Evolutionary conservation across 441 rosid species (phyloP), one percentile per base, ranked within the genome.

Genomic region (Viola pubescens): DNA sequence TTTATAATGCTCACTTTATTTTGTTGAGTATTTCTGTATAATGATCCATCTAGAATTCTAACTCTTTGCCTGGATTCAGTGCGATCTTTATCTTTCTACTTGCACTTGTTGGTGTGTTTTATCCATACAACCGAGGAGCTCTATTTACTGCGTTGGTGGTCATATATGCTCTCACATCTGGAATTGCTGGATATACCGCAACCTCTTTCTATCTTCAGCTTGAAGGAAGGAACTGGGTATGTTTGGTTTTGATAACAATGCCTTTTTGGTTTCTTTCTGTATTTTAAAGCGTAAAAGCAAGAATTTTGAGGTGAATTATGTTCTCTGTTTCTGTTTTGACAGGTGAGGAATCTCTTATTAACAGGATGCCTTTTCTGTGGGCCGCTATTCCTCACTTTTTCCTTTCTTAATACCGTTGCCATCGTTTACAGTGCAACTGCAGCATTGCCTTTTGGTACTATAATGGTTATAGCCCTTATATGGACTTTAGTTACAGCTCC

Each of bases 281-380:
- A 26, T 26, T 26, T 26, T 26, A 26, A 26, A 26, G 2, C 34
- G 2, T 26, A 26, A 26, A 26, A 26, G 34, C 34, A 46, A 4
- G 16, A 7, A 5, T 55, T 38, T 40, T 5, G 12, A 55, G 58
- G 40, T 10, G 0, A 6, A 9, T 37, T 40, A 13, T 12, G 10
- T 11, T 53, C 5, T 62, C 10, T 10, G 19, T 58, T 44, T 56
- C 63, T 49, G 11, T n/a, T 26, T 53, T 65, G 55, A 46, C 81
- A 86, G 94, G 94, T 86, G 68, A 79, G 94, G 67, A 86, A 86
- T 59, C 64, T 86, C 62, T 59, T 86, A 62, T 67, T 86, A 56
- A 80, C 88, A 8, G 94, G 94, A 52, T 70, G 90, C 68, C 86
- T 86, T 51, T 86, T 86, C 76, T 84, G 90, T 39, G 94, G 88